These are phyloP conservation scores for Batkoa obscura DNA, from an alignment of 371 early-diverging fungal species.

Conservation along the genomic window DNA sequence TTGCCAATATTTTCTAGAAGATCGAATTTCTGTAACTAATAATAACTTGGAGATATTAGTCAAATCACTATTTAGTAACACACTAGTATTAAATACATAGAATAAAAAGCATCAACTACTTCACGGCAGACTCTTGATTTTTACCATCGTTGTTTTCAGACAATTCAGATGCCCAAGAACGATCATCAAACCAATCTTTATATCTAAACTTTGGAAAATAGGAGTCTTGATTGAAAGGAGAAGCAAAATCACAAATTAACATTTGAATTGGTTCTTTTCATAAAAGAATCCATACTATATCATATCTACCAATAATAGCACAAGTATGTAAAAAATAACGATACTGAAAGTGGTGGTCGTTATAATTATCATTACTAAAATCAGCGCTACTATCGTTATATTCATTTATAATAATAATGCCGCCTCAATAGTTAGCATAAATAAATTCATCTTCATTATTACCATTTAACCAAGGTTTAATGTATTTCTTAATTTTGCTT, in stretches of 20 bases:
- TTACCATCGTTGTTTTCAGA: constrained; percentile 38
- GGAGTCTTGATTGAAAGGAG: constrained; percentile 24
- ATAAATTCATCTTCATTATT: constrained; percentile 25
- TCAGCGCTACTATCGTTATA: constrained; percentile 17
- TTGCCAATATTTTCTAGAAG: constrained; percentile 38
- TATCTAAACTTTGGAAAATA: constrained; percentile 43
- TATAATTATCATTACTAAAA: constrained; percentile 34
- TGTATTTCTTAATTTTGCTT: constrained; percentile 19
- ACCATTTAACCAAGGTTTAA: constrained; percentile 33
- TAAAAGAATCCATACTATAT: constrained; percentile 23
- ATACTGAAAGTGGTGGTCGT: constrained; percentile 68
- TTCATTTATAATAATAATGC: constrained; percentile 30
- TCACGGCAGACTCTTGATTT: constrained; percentile 58
- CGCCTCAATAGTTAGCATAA: constrained; percentile 40
- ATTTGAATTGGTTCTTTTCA: constrained; percentile 17
- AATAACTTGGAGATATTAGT: constrained; percentile 21
- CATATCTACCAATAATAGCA: constrained; percentile 39
- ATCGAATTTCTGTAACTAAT: constrained; percentile 29
- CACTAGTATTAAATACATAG: constrained; percentile 42
- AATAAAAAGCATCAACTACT: constrained; percentile 54
- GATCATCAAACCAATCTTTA: constrained; percentile 59
- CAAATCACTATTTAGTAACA: constrained; percentile 17
- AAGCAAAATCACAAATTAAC: constrained; percentile 49
- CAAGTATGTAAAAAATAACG: constrained; percentile 43
- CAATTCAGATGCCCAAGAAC: constrained; percentile 60